Percentiles rank a stretch among this genome's conserved stretches.
These are phyloP conservation scores for Vachellia collinsii DNA, from an alignment of 306 rosid species.

Conservation along the genomic window DNA sequence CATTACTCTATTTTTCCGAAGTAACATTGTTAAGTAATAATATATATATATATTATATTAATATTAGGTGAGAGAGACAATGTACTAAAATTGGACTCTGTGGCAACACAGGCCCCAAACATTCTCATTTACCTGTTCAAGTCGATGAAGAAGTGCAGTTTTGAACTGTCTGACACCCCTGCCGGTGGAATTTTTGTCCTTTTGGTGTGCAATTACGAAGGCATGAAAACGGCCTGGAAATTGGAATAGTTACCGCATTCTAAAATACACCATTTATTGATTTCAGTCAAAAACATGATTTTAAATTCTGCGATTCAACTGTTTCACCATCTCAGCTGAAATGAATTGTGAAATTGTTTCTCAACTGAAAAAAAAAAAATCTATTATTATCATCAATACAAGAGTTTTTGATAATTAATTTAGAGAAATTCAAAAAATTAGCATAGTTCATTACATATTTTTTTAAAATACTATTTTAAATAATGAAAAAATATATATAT, in stretches of 20 bases:
- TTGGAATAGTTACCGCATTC: slow-evolving; percentile 13
- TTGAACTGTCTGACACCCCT: slow-evolving; percentile 95
- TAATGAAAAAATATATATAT: too few species aligned
- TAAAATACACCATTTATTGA: slow-evolving; percentile 27
- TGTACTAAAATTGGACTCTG: neutral
- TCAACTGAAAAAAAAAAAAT: neutral
- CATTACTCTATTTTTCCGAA: too few species aligned
- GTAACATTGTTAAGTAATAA: too few species aligned
- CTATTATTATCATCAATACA: too few species aligned
- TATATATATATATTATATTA: neutral
- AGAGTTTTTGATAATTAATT: too few species aligned
- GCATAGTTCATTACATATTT: too few species aligned
- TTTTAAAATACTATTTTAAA: too few species aligned
- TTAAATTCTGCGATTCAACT: neutral
- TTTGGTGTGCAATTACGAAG: slow-evolving; percentile 76
- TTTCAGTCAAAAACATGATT: slow-evolving; percentile 4
- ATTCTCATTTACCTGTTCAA: slow-evolving; percentile 72
- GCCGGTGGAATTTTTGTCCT: slow-evolving; percentile 75
- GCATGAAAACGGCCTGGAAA: slow-evolving; percentile 91
- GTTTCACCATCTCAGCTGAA: neutral
- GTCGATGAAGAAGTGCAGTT: slow-evolving; percentile 90
- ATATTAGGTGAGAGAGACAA: slow-evolving; percentile 10
- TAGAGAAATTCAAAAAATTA: too few species aligned
- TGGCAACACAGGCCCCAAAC: slow-evolving; percentile 14
- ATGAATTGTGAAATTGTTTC: slow-evolving; percentile 1